Conservation (phyloP, 75 land plant genomes). For the Adiantum capillusveneris region DNA sequence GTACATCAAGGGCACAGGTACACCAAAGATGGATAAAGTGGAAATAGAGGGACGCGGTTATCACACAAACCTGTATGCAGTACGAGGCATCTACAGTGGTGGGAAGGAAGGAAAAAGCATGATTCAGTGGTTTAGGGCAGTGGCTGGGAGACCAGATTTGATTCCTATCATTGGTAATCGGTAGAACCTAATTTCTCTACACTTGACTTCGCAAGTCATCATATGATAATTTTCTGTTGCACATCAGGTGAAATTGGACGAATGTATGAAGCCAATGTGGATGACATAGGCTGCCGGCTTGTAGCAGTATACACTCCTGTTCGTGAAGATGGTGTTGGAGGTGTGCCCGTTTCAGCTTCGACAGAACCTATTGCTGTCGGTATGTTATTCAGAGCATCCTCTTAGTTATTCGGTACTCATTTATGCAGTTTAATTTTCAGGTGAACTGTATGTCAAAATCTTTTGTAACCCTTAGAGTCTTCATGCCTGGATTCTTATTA, state of each 20-base stretch:
- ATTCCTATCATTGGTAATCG: slow-evolving; percentile 75
- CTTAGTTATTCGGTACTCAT: no score
- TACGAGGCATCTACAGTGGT: slow-evolving; percentile 86
- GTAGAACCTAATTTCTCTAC: background rate
- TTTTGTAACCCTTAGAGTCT: no score
- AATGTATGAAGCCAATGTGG: slow-evolving; percentile 98
- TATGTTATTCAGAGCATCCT: slow-evolving; percentile 71
- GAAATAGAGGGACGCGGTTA: slow-evolving; percentile 95
- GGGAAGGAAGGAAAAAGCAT: slow-evolving; percentile 95
- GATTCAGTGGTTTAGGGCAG: slow-evolving; percentile 95
- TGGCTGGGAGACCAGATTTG: slow-evolving; percentile 98
- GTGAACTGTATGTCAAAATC: no score
- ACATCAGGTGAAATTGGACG: slow-evolving; percentile 75
- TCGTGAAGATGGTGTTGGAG: slow-evolving; percentile 93
- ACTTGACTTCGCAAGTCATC: background rate
- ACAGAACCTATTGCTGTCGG: slow-evolving; percentile 91
- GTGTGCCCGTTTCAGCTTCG: slow-evolving; percentile 78
- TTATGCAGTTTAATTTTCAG: no score
- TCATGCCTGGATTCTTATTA: no score
- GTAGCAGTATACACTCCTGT: slow-evolving; percentile 92
- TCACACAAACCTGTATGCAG: slow-evolving; percentile 97
- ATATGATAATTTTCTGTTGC: background rate
- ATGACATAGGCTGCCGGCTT: slow-evolving; percentile 92
- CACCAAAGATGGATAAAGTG: slow-evolving; percentile 77
- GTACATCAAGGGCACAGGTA: slow-evolving; percentile 34